Percentiles rank a stretch among this genome's conserved stretches.
phyloP scores from a whole-genome alignment of 1,139 yeast species.

The Saccharomyces hybrid region DNA sequence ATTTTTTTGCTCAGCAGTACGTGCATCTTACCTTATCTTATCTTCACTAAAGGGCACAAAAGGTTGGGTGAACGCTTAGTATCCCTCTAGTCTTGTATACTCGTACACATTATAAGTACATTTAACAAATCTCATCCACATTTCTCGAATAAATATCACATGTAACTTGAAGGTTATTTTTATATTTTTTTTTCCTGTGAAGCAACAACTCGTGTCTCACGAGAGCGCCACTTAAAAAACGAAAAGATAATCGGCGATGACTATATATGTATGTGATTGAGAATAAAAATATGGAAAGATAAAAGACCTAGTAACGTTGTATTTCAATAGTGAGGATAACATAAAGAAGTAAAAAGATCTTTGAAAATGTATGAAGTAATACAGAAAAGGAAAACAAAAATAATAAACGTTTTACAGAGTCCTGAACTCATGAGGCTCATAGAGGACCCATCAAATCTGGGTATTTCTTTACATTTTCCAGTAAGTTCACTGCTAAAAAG shows the following conservation, averaged over 20 bases:
- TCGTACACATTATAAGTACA: too few species aligned
- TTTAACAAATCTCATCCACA: not conserved
- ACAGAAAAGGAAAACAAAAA: not conserved
- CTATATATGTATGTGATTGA: not conserved
- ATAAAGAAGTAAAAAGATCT: not conserved
- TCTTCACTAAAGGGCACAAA: not conserved
- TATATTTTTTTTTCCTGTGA: not conserved
- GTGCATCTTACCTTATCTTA: conserved; percentile 6
- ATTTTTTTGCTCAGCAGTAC: conserved; percentile 11
- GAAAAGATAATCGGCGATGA: not conserved
- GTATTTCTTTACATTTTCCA: conserved; percentile 18
- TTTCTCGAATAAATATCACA: not conserved
- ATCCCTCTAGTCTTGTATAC: not conserved
- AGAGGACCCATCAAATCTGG: conserved; percentile 11
- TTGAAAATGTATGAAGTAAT: not conserved
- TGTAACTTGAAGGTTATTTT: not conserved
- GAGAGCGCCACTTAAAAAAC: not conserved
- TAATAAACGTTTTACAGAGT: not conserved
- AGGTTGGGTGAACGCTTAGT: not conserved
- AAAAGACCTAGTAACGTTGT: not conserved
- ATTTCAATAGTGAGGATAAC: not conserved
- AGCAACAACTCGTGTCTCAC: not conserved
- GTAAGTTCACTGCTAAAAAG: conserved; percentile 17
- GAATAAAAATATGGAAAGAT: not conserved
- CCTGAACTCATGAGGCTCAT: conserved; percentile 11